These are phyloP conservation scores for Chytridium lagenaria DNA, from an alignment of 371 early-diverging fungal species.

Conservation along the genomic window DNA sequence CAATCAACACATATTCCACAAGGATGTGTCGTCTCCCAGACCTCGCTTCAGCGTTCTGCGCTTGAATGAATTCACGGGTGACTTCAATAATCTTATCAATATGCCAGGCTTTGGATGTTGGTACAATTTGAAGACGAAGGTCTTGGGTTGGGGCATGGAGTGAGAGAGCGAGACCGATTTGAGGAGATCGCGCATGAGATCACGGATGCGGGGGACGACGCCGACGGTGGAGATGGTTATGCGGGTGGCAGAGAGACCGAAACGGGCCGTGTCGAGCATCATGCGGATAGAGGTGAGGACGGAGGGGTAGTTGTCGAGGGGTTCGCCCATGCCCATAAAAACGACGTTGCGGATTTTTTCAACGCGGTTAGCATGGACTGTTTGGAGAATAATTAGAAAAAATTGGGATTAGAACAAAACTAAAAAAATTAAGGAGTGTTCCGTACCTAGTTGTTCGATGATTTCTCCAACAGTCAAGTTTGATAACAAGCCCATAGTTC, in stretches of 20 bases:
- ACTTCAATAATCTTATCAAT: slow-evolving; percentile 74
- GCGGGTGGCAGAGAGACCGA: slow-evolving; percentile 72
- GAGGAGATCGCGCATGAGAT: slow-evolving; percentile 71
- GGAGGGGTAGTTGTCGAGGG: slow-evolving; percentile 81
- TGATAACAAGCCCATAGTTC: slow-evolving; percentile 83
- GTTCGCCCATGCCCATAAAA: slow-evolving; percentile 92
- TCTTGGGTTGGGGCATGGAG: slow-evolving; percentile 86
- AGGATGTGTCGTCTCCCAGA: slow-evolving; percentile 44
- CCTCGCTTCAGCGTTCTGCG: slow-evolving; percentile 29
- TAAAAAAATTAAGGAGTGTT: too few species aligned
- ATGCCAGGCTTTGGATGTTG: slow-evolving; percentile 84
- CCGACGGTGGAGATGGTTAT: slow-evolving; percentile 92
- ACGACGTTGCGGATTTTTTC: slow-evolving; percentile 81
- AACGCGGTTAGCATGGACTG: slow-evolving; percentile 53
- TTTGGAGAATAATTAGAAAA: background rate
- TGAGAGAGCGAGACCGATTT: slow-evolving; percentile 84
- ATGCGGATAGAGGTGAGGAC: slow-evolving; percentile 75
- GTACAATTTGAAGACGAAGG: slow-evolving; percentile 80
- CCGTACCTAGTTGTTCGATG: slow-evolving; percentile 74
- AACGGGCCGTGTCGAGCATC: slow-evolving; percentile 69
- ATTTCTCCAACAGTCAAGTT: slow-evolving; percentile 84
- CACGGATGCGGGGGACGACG: slow-evolving; percentile 79
- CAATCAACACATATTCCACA: slow-evolving; percentile 59
- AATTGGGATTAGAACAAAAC: too few species aligned
- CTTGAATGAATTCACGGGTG: slow-evolving; percentile 64